A percentile compares a stretch with the other conserved stretches of the same genome.
phyloP scores from a whole-genome alignment of 805 yeast genomes.

The Zygosaccharomyces rouxii region DNA sequence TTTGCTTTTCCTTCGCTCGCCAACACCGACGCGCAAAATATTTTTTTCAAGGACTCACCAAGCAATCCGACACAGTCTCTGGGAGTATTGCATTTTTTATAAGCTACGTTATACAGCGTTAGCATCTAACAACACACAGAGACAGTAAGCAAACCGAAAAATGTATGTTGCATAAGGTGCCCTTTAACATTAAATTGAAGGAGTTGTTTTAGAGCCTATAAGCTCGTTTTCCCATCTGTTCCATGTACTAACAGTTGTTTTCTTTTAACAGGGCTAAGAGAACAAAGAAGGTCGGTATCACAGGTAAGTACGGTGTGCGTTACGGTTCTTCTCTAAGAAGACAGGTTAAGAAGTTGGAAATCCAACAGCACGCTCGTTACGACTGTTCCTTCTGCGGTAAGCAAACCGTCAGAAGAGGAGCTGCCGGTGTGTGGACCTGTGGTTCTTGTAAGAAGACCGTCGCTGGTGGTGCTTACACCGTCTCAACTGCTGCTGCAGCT shows the following conservation, averaged over 20 bases:
- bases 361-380: constrained; percentile 98
- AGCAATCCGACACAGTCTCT: not conserved
- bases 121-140: not conserved
- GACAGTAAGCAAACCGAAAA: constrained; percentile 6
- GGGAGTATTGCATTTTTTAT: constrained; percentile 3
- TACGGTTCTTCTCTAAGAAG: constrained; percentile 99
- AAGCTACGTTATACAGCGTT: not conserved
- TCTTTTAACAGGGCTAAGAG: constrained; percentile 85
- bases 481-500: constrained; percentile 99
- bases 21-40: constrained; percentile 1
- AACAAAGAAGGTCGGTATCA: constrained; percentile 99
- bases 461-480: constrained; percentile 99
- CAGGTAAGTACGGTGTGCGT: constrained; percentile 99
- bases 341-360: constrained; percentile 98
- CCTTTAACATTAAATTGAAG: not conserved
- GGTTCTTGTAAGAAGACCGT: constrained; percentile 90
- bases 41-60: constrained; percentile 2
- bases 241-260: constrained; percentile 11
- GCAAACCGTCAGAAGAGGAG: constrained; percentile 94
- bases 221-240: not conserved
- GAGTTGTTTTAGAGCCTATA: not conserved
- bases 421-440: constrained; percentile 99
- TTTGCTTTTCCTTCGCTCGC: not conserved
- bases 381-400: constrained; percentile 99
- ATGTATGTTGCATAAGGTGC: constrained; percentile 1